Evolutionary conservation across 768 basidiomycete genomes (phyloP).

Genomic region (Hirschioporus abietinus): DNA sequence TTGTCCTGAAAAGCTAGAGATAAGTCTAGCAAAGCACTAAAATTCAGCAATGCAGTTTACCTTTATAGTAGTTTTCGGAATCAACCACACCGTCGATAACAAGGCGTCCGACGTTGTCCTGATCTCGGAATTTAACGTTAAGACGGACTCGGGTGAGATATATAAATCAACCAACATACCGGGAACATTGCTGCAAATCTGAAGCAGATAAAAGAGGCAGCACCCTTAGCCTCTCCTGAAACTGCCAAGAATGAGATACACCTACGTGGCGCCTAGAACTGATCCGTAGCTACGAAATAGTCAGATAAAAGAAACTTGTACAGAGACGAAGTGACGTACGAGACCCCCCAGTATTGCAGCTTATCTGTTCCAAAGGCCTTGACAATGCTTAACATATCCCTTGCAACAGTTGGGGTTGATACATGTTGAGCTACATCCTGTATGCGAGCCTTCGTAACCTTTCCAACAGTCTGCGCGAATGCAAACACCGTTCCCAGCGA

Average conservation of each 20-base stretch:
- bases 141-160: no score
- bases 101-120: constrained; percentile 29
- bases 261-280: constrained; percentile 11
- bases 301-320: no score
- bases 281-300: neutral
- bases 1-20: constrained; percentile 19
- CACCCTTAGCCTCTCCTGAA: no score
- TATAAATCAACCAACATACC: neutral
- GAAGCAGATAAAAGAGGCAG: neutral
- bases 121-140: neutral
- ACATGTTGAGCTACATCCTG: constrained; percentile 2
- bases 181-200: constrained; percentile 6
- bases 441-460: neutral
- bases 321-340: constrained; percentile 1
- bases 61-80: constrained; percentile 16
- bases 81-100: constrained; percentile 27
- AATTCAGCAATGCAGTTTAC: constrained; percentile 8
- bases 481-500: neutral
- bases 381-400: constrained; percentile 17
- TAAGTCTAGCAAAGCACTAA: constrained; percentile 1
- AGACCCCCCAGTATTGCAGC: constrained; percentile 14
- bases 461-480: neutral
- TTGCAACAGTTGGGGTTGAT: constrained; percentile 11
- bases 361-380: constrained; percentile 15
- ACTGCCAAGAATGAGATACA: neutral